Evolutionary conservation across 176 grass and related monocot species (phyloP), one percentile per base, ranked within the genome.

Genomic region (Oryza coarctata): DNA sequence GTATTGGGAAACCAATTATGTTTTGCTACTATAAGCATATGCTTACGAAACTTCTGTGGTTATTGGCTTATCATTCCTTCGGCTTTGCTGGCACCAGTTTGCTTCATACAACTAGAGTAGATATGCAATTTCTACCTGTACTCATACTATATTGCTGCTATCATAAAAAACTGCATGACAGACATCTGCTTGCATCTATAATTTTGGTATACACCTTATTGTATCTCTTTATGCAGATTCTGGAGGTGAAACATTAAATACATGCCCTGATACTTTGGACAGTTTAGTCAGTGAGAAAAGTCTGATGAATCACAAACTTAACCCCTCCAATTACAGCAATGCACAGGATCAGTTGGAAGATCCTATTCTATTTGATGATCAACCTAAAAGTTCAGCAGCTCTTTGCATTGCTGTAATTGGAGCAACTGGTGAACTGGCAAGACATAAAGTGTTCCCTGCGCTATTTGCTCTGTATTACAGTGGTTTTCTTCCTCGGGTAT

Each of bases 371-470:
- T 58, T 81, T 55, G 28, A 43, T 50, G 47, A 68, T 33, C 81
- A 47, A 52, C 64, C 63, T 57, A 43, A 80, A 35, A 81, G 25
- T 38, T 26, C 40, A 27, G 79, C 87, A 47, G 84, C 91, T 91
- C 92, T 98, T 79, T 94, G 92, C 76, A 94, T 98, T 67, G 90
- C 95, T 85, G 95, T 98, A 62, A 82, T 93, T 77, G 95, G 95
- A 86, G 92, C 92, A 45, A 98, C 95, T 5, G 95, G 95, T 61
- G 95, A 98, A 76, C 84, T 98, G 78, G 90, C 95, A 30, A 92
- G 86, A 84, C 94, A 7, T 79, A 97, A 97, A 87, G 87, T 97
- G 6, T 97, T 97, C 79, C 94, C 91, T 58, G 94, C 94, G 65
- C 74, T 97, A 77, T 97, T 97, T 85, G 94, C 91, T 73, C 81